Evolutionary conservation across 2,329 filamentous ascomycete genomes (phyloP), one percentile per base, ranked within the genome.

Genomic region (Sporothrix luriei): DNA sequence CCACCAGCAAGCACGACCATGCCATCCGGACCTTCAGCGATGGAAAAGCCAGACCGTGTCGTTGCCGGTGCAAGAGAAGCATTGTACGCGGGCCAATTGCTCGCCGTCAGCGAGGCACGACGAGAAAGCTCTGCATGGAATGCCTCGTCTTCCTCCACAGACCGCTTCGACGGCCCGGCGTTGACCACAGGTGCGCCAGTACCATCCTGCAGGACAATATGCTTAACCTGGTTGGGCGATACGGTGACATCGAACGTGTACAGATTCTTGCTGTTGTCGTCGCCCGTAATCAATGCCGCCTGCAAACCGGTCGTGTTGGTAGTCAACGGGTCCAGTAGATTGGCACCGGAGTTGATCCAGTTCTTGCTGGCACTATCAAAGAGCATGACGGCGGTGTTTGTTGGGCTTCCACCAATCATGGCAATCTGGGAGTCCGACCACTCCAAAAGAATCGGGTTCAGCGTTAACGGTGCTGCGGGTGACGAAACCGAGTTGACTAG

Each of bases 1-100:
- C 93, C 93, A 57, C 93, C 92, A n/a, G 90, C 88, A 71, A 97
- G 88, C 16, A 95, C 90, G 1, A 94, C 87, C 73, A 90, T 80
- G 3, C 90, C 91, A 72, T 86, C 80, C 1, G 84, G 75, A 71
- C 87, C 88, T 74, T 90, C 85, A 0, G 93, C 91, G 19, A 97
- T 78, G 0, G 91, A 90, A 76, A 88, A 96, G 61, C 88, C 86
- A n/a, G 83, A 83, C 73, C 93, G 85, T 6, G 83, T 87, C 10
- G 79, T 82, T 0, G 80, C 85, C 0, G 94, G 91, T 0, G 91
- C 94, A 54, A 89, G 79, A 0, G 89, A 90, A 67, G 82, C 84
- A 79, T 97, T 94, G 79, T 97, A 97, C 3, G 83, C 76, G 1
- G 94, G 93, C 88, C 92, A 96, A 75, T 88, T 82, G 26, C 80